Base-by-base conservation (phyloP, 176 grass and related monocot genomes). In the Cocos nucifera region DNA sequence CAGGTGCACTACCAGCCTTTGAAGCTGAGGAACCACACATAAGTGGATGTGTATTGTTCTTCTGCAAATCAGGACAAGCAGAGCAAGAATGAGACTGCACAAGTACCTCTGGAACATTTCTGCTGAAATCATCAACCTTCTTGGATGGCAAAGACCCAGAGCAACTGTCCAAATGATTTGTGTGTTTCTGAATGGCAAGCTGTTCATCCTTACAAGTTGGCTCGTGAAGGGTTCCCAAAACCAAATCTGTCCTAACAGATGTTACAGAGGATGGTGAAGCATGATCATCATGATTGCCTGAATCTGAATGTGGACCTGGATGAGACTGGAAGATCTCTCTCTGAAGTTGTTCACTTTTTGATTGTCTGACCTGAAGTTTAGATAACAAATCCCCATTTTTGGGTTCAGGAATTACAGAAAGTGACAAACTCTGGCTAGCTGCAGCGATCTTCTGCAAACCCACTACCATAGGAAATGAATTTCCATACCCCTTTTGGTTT, bases 181-280 rank as follows among this genome's bases (percentile, higher is more conserved):
- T 69, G 61, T 57, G 50, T 64, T 75, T 63, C 27, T 61, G 55
- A 50, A 17, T 24, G 17, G 71, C 4, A 53, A 4, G 44, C 56
- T 61, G 67, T 44, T 76, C 71, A 63, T 71, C 64, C 64, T 92
- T 77, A 22, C 54, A 70, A 59, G 57, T 73, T 70, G 69, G 77
- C 15, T 69, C 85, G 22, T 65, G 66, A 21, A 76, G 84, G 35
- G 74, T 98, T 23, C 81, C 77, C 69, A 98, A 75, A 23, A 85
- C 94, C 61, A 98, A 88, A 74, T 98, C 88, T 35, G 88, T 98
- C 19, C 64, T 71, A 17, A 98, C 88, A 39, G 77, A 69, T 61
- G 66, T 74, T 61, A 66, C 67, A 24, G 84, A 78, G 53, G 58
- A 91, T 22, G 79, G 82, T 44, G 82, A 92, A 4, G 26, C 57